Percentiles rank a stretch among this genome's conserved stretches.
Evolutionary conservation across 2,329 filamentous ascomycete species (phyloP).

Genomic region (Verticillium longisporum): DNA sequence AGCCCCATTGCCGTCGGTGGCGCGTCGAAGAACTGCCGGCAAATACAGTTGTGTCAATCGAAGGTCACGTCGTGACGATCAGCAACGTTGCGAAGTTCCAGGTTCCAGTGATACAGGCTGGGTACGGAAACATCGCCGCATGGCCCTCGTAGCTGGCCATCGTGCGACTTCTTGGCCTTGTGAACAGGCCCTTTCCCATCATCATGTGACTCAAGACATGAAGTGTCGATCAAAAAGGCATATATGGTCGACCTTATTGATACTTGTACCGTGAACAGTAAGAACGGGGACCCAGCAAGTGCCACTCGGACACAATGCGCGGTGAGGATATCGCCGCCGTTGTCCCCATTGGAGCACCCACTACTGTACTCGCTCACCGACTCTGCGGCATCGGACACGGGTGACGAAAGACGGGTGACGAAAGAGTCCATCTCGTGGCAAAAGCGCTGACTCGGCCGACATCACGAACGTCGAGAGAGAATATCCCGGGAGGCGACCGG

Average conservation of each 20-base stretch:
- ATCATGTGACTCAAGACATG: not conserved
- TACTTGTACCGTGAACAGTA: not conserved
- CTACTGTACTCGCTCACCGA: not conserved
- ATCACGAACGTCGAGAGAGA: not conserved
- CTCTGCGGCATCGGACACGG: not conserved
- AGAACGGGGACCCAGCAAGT: not conserved
- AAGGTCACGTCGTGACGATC: not conserved
- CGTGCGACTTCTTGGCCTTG: not conserved
- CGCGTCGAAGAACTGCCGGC: not conserved
- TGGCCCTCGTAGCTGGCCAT: not conserved
- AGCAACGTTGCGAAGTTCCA: not conserved
- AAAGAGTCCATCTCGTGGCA: not conserved
- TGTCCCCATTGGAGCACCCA: not conserved
- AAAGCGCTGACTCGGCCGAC: not conserved
- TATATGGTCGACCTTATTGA: not conserved
- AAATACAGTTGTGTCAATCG: not conserved
- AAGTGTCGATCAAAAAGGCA: not conserved
- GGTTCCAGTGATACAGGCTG: not conserved
- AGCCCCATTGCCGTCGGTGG: not conserved
- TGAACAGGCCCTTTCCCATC: not conserved
- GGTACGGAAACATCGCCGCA: not conserved
- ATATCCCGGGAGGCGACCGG: not conserved
- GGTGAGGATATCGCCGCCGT: not conserved
- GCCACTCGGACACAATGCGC: not conserved
- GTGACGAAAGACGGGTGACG: not conserved